A percentile compares a stretch with the other conserved stretches of the same genome.
phyloP scores from a whole-genome alignment of 768 basidiomycete genomes.

The Galerina sulciceps region DNA sequence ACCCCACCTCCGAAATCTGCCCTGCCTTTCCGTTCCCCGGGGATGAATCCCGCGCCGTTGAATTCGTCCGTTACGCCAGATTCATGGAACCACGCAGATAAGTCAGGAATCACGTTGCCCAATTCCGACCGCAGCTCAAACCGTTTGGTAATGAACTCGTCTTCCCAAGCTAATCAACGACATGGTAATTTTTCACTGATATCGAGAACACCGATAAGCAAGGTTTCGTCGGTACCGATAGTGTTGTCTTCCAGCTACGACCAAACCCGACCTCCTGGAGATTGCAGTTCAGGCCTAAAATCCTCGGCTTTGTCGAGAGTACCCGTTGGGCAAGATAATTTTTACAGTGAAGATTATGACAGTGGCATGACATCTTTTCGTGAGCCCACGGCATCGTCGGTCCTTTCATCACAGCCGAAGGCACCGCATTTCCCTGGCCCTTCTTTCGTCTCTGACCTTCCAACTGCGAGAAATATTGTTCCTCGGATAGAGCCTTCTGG shows the following conservation, averaged over 20 bases:
- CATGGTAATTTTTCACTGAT: neutral
- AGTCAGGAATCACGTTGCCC: neutral
- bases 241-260: neutral
- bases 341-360: slow-evolving; percentile 9
- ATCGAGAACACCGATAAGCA: neutral
- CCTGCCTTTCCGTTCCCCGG: neutral
- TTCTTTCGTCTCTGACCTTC: slow-evolving; percentile 16
- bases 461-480: slow-evolving; percentile 9
- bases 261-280: slow-evolving; percentile 8
- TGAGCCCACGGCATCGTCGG: slow-evolving; percentile 10
- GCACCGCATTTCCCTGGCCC: slow-evolving; percentile 5
- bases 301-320: neutral
- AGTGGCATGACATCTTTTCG: slow-evolving; percentile 1
- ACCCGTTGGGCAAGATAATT: neutral
- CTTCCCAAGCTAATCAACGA: neutral
- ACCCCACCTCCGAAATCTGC: neutral
- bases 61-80: neutral
- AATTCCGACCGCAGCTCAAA: neutral
- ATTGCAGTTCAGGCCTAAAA: slow-evolving; percentile 3
- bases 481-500: slow-evolving; percentile 11
- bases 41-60: neutral
- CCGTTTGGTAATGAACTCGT: neutral
- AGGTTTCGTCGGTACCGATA: neutral
- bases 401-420: slow-evolving; percentile 15
- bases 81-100: neutral